Evolutionary conservation across 106 monocot genomes (phyloP).

Genomic region (Hemerocallis citrina): DNA sequence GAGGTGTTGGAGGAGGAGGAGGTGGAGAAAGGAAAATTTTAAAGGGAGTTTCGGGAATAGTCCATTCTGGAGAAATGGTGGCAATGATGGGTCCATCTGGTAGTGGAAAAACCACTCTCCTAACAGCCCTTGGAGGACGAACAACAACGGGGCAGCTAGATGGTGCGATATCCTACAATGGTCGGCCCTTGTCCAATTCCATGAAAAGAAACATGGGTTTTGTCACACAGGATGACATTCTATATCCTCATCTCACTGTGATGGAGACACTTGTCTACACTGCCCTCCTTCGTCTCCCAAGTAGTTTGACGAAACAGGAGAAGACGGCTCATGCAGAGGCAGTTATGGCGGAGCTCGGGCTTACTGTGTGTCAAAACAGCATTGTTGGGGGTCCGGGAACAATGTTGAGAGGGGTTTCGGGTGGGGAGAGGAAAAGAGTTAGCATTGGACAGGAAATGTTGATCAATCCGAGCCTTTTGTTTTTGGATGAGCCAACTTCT

Average conservation of each 20-base stretch:
- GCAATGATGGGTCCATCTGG: constrained; percentile 7
- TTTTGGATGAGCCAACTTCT: constrained; percentile 45
- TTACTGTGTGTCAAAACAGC: constrained; percentile 21
- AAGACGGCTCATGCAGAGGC: constrained; percentile 21
- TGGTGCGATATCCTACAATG: constrained; percentile 33
- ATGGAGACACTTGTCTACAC: constrained; percentile 35
- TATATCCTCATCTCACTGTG: constrained; percentile 42
- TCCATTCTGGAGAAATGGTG: neutral
- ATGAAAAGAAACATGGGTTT: constrained; percentile 35
- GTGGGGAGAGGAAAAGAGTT: constrained; percentile 39
- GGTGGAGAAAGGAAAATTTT: neutral
- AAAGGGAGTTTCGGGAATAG: neutral
- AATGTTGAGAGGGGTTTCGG: constrained; percentile 32
- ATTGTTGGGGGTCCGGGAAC: constrained; percentile 20
- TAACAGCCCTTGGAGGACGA: neutral
- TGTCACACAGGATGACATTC: constrained; percentile 41
- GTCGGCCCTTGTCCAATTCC: constrained; percentile 16
- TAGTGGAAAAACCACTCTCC: constrained; percentile 1
- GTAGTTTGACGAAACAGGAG: constrained; percentile 16
- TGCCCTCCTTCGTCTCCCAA: constrained; percentile 40
- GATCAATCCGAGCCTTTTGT: constrained; percentile 33
- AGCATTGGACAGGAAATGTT: constrained; percentile 49
- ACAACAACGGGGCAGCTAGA: neutral
- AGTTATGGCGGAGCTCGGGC: constrained; percentile 35
- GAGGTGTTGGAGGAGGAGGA: neutral